Evolutionary conservation across 75 land plant species (phyloP), one percentile per base, ranked within the genome.

Genomic region (Selaginella tamariscina): DNA sequence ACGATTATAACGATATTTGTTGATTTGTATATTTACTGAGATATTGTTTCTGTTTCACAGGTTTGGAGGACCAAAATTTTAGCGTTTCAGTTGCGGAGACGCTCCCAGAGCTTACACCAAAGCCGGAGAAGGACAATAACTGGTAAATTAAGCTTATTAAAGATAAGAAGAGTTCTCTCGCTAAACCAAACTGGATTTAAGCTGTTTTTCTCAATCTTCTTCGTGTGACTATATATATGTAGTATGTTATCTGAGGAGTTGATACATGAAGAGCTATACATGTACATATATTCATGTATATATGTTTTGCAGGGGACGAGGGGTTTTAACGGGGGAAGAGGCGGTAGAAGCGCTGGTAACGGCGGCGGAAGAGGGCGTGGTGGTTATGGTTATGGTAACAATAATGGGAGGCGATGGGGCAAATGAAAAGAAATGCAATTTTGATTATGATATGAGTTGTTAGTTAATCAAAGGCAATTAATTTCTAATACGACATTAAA

Each of bases 241-340:
- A 32, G 20, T 23, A 1, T 59, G 26, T 15, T 26, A 0, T n/a
- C 1, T 32, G 1, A 11, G 18, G 15, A 15, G 29, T 66, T 75
- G 81, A 73, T 13, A 73, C 71, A 63, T 29, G 75, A 15, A 79
- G 70, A 71, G 80, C 78, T 0, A 54, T 27, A 15, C 44, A 30
- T 30, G 77, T 78, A 9, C 66, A 18, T 2, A 65, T 78, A 18
- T 72, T 69, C 26, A 65, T 70, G 1, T 21, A 66, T 59, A 54
- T 70, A 24, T 64, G 56, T 30, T 57, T 78, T 64, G 77, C 80
- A 5, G 62, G 72, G 29, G 33, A 68, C 71, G 68, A 70, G 72
- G 11, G 71, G 24, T 29, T 32, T 32, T 0, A 69, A 30, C 30
- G 70, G 78, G 1, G 65, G 72, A 0, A 31, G 64, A 20, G 75